phyloP scores from a whole-genome alignment of 495 filamentous ascomycete species.

The Lophium mytilinum region DNA sequence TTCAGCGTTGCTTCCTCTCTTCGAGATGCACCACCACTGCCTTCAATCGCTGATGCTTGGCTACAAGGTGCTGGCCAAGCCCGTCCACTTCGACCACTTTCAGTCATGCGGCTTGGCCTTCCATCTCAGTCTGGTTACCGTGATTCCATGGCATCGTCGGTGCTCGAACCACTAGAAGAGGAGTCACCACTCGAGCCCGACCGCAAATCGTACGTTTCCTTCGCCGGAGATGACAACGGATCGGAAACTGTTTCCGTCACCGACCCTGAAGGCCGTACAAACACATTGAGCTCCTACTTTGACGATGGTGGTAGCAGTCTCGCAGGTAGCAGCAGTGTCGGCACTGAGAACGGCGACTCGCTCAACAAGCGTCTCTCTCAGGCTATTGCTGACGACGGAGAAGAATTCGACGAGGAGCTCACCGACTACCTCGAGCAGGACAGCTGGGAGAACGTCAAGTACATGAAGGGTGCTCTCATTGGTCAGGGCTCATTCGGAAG shows the following conservation, averaged over 20 bases:
- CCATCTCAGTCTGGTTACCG: constrained; percentile 55
- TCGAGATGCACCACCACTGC: constrained; percentile 81
- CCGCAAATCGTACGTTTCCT: constrained; percentile 93
- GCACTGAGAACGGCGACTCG: constrained; percentile 51
- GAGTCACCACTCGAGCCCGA: constrained; percentile 85
- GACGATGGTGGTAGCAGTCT: constrained; percentile 72
- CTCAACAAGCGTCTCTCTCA: constrained; percentile 60
- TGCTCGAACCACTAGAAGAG: constrained; percentile 83
- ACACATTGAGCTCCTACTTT: constrained; percentile 64
- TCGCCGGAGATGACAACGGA: constrained; percentile 56
- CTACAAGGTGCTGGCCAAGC: constrained; percentile 51
- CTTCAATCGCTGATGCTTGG: constrained; percentile 94
- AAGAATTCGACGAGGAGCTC: constrained; percentile 63
- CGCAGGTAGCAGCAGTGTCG: constrained; percentile 60
- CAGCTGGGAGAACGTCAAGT: constrained; percentile 89
- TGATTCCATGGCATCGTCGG: constrained; percentile 78
- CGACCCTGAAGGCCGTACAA: constrained; percentile 62
- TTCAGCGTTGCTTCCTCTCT: constrained; percentile 85
- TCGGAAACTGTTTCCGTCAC: constrained; percentile 63
- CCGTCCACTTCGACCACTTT: constrained; percentile 50
- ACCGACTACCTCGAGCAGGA: constrained; percentile 72
- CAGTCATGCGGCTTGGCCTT: constrained; percentile 51
- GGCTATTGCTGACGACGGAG: constrained; percentile 66
- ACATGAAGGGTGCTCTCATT: constrained; percentile 98
- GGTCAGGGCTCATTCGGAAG: constrained; percentile 95